Percentiles rank a stretch among this genome's conserved stretches.
These are phyloP conservation scores for Simmondsia chinensis DNA, from an alignment of 148 eudicot species.

Conservation along the genomic window DNA sequence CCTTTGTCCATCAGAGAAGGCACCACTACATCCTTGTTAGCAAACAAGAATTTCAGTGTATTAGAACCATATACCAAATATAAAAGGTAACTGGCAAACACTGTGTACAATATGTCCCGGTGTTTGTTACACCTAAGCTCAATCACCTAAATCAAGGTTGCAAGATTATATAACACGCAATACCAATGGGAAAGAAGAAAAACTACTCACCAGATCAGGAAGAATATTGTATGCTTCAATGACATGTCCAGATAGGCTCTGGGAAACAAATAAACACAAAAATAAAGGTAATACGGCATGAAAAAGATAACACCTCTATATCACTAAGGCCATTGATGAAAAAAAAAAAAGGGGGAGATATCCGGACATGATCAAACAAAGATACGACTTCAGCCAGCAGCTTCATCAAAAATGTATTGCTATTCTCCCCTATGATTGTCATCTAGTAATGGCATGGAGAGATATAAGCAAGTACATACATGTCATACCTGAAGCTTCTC, in stretches of 20 bases:
- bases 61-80: background rate
- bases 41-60: slow-evolving; percentile 5
- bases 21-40: slow-evolving; percentile 65
- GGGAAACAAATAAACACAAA: slow-evolving; percentile 2
- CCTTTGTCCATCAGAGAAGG: slow-evolving; percentile 86
- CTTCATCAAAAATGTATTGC: too few species aligned
- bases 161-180: too few species aligned
- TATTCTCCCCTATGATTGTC: too few species aligned
- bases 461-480: background rate
- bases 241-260: slow-evolving; percentile 67
- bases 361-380: too few species aligned
- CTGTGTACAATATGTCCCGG: background rate
- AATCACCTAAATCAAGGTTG: background rate
- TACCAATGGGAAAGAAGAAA: background rate
- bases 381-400: too few species aligned
- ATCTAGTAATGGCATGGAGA: background rate
- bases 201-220: slow-evolving; percentile 66
- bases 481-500: slow-evolving; percentile 65
- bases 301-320: too few species aligned
- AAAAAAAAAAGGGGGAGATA: too few species aligned
- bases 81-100: background rate
- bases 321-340: too few species aligned
- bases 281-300: background rate
- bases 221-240: slow-evolving; percentile 83
- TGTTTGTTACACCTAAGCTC: background rate